phyloP scores from a whole-genome alignment of 306 rosid genomes.

The Acacia confusa region DNA sequence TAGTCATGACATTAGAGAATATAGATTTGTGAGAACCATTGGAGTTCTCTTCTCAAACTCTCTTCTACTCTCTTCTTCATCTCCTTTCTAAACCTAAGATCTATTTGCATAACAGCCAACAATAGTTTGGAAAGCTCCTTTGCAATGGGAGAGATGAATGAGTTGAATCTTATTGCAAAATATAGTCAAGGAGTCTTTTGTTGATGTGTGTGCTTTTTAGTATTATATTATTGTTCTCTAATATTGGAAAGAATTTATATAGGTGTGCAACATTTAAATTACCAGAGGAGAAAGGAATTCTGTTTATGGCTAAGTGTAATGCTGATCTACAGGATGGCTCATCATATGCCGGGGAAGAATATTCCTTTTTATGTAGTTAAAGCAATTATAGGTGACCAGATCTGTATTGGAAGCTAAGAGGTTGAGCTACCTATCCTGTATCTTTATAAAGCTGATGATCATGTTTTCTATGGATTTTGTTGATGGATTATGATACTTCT shows the following conservation, averaged over 20 bases:
- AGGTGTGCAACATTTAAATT: background rate
- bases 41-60: too few relatives aligned
- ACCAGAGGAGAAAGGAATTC: background rate
- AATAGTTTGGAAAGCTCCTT: background rate
- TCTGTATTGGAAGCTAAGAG: too few relatives aligned
- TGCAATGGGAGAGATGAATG: background rate
- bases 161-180: background rate
- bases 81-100: too few relatives aligned
- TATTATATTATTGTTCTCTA: background rate
- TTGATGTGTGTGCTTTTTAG: background rate
- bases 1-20: too few relatives aligned
- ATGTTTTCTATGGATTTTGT: background rate
- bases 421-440: too few relatives aligned
- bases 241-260: background rate
- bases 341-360: background rate
- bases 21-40: too few relatives aligned
- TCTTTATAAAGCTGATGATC: background rate
- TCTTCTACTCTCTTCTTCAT: too few relatives aligned
- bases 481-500: background rate
- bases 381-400: background rate
- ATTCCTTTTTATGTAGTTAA: background rate
- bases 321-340: background rate
- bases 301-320: background rate
- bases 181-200: background rate
- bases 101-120: too few relatives aligned